Percentiles rank a stretch among this genome's conserved stretches.
These are phyloP conservation scores for Otatea glauca DNA, from an alignment of 176 grass and related monocot species.

Conservation along the genomic window DNA sequence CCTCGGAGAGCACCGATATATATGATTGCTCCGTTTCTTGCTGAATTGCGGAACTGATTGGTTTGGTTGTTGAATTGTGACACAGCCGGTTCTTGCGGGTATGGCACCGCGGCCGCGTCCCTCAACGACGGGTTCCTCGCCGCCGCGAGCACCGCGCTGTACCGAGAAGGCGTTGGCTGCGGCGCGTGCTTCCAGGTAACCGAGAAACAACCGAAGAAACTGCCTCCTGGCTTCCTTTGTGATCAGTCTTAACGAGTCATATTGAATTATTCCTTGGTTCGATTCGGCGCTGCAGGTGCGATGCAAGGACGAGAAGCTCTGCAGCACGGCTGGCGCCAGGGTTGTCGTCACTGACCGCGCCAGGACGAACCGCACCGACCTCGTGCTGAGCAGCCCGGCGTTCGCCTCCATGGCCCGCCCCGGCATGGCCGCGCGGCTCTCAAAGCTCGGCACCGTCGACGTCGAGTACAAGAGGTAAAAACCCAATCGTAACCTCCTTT, in stretches of 20 bases:
- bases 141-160: slow-evolving; percentile 50
- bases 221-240: neutral
- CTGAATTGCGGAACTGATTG: neutral
- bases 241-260: neutral
- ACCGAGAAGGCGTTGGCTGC: slow-evolving; percentile 73
- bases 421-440: slow-evolving; percentile 56
- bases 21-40: neutral
- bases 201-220: neutral
- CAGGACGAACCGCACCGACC: slow-evolving; percentile 68
- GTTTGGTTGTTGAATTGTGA: neutral
- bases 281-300: slow-evolving; percentile 50
- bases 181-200: slow-evolving; percentile 85
- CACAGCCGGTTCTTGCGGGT: slow-evolving; percentile 83
- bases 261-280: neutral
- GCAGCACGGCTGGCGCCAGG: slow-evolving; percentile 52
- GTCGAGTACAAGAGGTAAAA: slow-evolving; percentile 87
- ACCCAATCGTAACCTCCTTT: neutral
- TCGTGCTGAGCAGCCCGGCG: slow-evolving; percentile 60
- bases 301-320: slow-evolving; percentile 71
- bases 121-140: slow-evolving; percentile 59
- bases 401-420: slow-evolving; percentile 74
- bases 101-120: slow-evolving; percentile 61
- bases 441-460: slow-evolving; percentile 47
- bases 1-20: too few relatives aligned
- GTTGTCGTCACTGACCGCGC: slow-evolving; percentile 71